These are phyloP conservation scores for Quercus tomentella DNA, from an alignment of 331 rosid genomes.

Conservation along the genomic window DNA sequence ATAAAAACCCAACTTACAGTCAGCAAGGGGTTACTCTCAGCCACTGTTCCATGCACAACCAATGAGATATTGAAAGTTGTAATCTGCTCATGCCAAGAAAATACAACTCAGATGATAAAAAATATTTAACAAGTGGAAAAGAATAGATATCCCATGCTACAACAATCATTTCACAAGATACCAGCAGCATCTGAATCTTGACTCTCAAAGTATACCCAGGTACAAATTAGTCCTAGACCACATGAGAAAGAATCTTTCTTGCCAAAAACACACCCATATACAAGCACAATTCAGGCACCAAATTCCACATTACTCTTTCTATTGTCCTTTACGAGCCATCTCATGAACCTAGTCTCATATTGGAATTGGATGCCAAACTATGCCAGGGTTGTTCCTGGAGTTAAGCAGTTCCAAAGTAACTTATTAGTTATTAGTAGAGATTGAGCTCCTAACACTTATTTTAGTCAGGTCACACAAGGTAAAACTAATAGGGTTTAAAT, in stretches of 20 bases:
- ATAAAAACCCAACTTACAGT: constrained; percentile 40
- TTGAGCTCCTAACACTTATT: no score
- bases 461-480: no score
- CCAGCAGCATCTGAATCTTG: background rate
- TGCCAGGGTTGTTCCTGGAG: no score
- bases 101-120: constrained; percentile 3
- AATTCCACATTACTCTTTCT: background rate
- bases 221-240: background rate
- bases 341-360: background rate
- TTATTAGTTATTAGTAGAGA: no score
- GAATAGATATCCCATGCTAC: background rate
- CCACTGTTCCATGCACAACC: constrained; percentile 82
- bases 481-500: no score
- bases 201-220: background rate
- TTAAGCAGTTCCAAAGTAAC: no score
- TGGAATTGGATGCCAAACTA: no score
- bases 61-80: constrained; percentile 87
- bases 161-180: background rate
- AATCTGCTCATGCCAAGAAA: constrained; percentile 50
- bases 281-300: background rate
- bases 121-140: background rate
- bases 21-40: constrained; percentile 49
- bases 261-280: background rate
- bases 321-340: background rate
- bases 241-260: background rate